These are phyloP conservation scores for Botrytis hyacinthi DNA, from an alignment of 2,329 filamentous ascomycete genomes.

Conservation along the genomic window DNA sequence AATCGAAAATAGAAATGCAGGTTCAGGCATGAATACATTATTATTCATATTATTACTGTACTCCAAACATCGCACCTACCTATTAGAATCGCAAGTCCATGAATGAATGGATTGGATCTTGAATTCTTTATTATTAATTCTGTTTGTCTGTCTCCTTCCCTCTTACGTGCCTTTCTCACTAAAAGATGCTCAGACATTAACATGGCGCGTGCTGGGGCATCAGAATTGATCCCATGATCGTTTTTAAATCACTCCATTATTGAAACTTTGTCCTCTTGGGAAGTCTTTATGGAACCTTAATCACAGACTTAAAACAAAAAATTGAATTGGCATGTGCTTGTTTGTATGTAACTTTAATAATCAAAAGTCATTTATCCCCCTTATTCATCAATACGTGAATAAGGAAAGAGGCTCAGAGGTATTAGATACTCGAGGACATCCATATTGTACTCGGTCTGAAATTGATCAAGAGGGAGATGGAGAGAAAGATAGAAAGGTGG, in stretches of 20 bases:
- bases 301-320: not conserved
- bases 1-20: not conserved
- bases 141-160: too few relatives aligned
- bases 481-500: not conserved
- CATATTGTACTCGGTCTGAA: not conserved
- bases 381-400: not conserved
- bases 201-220: conserved; percentile 15
- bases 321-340: not conserved
- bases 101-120: not conserved
- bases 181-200: conserved; percentile 7
- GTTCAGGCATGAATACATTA: conserved; percentile 5
- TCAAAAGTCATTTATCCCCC: not conserved
- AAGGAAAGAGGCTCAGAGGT: not conserved
- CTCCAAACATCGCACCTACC: not conserved
- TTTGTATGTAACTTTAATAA: not conserved
- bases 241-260: conserved; percentile 6
- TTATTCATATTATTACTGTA: not conserved
- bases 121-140: not conserved
- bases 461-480: not conserved
- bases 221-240: conserved; percentile 20
- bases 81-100: not conserved
- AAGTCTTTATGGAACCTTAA: not conserved
- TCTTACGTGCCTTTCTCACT: not conserved
- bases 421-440: not conserved
- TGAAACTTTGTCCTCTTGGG: conserved; percentile 3